A percentile compares a stretch with the other conserved stretches of the same genome.
Conservation (phyloP, 306 rosid genomes). For the Phaseolus lunatus region DNA sequence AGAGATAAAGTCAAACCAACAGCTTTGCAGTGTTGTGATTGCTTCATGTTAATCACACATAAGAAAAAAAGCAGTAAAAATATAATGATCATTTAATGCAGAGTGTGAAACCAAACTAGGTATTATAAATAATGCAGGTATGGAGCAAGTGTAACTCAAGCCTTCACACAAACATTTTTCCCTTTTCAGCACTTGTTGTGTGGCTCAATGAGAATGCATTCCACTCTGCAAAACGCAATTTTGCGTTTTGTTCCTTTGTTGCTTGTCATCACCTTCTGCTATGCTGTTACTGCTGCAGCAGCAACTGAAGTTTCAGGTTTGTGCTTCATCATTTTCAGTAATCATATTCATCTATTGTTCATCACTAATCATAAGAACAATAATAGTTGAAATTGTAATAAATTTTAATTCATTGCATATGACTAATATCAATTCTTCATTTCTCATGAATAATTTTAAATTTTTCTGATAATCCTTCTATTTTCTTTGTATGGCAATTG, state of each 20-base stretch:
- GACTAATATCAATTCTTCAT: too few relatives aligned
- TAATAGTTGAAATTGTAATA: neutral
- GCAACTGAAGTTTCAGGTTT: slow-evolving; percentile 49
- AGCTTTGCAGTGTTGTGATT: too few relatives aligned
- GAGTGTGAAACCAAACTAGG: neutral
- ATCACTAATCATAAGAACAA: neutral
- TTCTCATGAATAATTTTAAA: too few relatives aligned
- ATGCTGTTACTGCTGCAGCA: slow-evolving; percentile 29
- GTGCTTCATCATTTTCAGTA: neutral
- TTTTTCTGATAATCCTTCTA: too few relatives aligned
- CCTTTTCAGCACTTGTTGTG: neutral
- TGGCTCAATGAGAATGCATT: slow-evolving; percentile 41
- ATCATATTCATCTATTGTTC: neutral
- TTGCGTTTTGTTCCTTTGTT: slow-evolving; percentile 40
- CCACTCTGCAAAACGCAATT: slow-evolving; percentile 24
- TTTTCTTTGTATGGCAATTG: too few relatives aligned
- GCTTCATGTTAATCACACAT: neutral
- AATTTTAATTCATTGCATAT: neutral
- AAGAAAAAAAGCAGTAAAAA: neutral
- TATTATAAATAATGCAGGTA: slow-evolving; percentile 48
- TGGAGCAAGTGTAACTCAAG: slow-evolving; percentile 29
- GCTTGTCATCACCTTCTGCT: slow-evolving; percentile 34
- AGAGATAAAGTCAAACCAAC: too few relatives aligned
- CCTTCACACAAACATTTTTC: slow-evolving; percentile 7
- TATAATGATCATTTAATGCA: neutral